Conservation (phyloP, 2,329 filamentous ascomycete species). For the Chrysosporium queenslandicum region DNA sequence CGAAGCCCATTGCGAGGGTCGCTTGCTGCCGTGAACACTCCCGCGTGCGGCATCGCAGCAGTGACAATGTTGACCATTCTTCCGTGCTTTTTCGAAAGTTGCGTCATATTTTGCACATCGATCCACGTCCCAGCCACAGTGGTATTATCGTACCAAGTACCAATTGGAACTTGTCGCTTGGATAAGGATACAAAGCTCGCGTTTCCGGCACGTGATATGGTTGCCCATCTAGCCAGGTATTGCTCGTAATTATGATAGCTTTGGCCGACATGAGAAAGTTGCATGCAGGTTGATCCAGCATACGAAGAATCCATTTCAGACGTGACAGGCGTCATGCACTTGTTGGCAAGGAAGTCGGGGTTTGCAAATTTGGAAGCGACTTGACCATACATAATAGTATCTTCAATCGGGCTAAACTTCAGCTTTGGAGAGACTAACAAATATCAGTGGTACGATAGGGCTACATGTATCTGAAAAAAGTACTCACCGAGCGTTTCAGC, state of each 20-base stretch:
- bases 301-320: constrained; percentile 31
- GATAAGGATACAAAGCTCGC: constrained; percentile 34
- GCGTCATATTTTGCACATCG: constrained; percentile 46
- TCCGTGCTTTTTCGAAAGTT: constrained; percentile 40
- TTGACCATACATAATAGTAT: constrained; percentile 43
- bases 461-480: no score
- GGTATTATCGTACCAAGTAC: constrained; percentile 60
- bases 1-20: constrained; percentile 55
- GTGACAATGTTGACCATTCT: constrained; percentile 66
- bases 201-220: constrained; percentile 38
- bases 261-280: constrained; percentile 55
- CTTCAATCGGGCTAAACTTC: constrained; percentile 46
- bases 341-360: constrained; percentile 42
- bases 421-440: constrained; percentile 61
- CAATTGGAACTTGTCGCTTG: constrained; percentile 50
- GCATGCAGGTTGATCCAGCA: constrained; percentile 50
- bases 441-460: not conserved
- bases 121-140: constrained; percentile 63
- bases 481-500: constrained; percentile 54
- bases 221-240: constrained; percentile 50
- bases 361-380: constrained; percentile 58
- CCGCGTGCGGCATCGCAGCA: constrained; percentile 65
- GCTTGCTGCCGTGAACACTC: constrained; percentile 55
- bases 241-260: constrained; percentile 57
- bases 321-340: constrained; percentile 54